Evolutionary conservation across 805 yeast genomes (phyloP), one percentile per base, ranked within the genome.

Genomic region (Cyberlindnera americana): DNA sequence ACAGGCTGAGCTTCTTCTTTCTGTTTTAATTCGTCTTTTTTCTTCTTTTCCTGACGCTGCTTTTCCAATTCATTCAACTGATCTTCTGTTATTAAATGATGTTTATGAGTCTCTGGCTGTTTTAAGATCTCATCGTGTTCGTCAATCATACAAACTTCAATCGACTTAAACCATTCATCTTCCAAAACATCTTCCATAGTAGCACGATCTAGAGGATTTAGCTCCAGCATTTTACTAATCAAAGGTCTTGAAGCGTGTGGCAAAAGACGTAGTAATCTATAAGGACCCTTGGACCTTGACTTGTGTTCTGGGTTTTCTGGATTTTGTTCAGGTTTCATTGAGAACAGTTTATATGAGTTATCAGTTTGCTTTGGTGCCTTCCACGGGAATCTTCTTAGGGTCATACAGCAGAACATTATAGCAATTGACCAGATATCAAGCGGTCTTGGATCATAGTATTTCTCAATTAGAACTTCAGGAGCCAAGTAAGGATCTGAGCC

Each of bases 401-500:
- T 70, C 90, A 89, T 85, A 64, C 98, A 90, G 60, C 95, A 88
- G 58, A 75, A 91, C 38, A 93, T 87, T 21, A 91, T 86, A 0
- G 95, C 98, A 38, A 87, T 68, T 1, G 96, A 86, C 99, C 99
- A 91, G 17, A 90, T 77, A 59, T 91, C 99, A 3, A 81, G 87
- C 6, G 83, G 80, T 37, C 93, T 75, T 15, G 97, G 93, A 60
- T 91, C 96, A 60, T 91, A 91, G 32, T 59, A 52, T 6, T 61
- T 46, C 38, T 65, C 64, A 16, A 65, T 57, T 40, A 91, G 71
- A 30, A 91, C 90, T 60, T 91, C 99, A 0, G 98, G 98, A 0
- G 97, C 93, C 46, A 91, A 66, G 57, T 91, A 91, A 3, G 99
- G 98, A 61, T 91, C 99, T 2, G 95, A 84, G 13, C 99, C 99